phyloP scores from a whole-genome alignment of 2,329 filamentous ascomycete species.

The Pseudocercospora crystallina region DNA sequence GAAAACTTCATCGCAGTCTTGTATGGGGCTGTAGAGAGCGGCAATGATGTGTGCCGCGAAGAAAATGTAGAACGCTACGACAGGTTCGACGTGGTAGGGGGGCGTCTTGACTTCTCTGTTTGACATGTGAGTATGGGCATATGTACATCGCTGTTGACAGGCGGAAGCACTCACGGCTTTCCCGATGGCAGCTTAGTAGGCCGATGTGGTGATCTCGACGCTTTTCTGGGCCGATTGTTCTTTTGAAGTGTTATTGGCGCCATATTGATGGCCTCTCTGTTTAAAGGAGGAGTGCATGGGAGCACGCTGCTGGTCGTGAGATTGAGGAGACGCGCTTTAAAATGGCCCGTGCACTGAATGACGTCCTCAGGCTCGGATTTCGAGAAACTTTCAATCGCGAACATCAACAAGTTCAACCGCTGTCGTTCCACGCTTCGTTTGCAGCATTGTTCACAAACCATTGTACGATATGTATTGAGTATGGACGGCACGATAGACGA shows the following conservation, averaged over 20 bases:
- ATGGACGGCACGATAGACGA: no score
- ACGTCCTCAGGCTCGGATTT: neutral
- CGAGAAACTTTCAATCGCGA: neutral
- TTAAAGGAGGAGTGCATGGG: neutral
- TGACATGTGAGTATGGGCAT: slow-evolving; percentile 2
- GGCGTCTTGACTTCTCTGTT: slow-evolving; percentile 5
- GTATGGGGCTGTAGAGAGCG: slow-evolving; percentile 82
- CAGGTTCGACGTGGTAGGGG: slow-evolving; percentile 52
- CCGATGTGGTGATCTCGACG: slow-evolving; percentile 21
- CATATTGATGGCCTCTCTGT: slow-evolving; percentile 9
- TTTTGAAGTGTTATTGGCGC: slow-evolving; percentile 4
- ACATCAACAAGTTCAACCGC: neutral
- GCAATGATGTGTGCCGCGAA: slow-evolving; percentile 71
- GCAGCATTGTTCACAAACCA: no score
- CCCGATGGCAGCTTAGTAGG: slow-evolving; percentile 23
- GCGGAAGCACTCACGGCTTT: slow-evolving; percentile 10
- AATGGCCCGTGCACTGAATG: neutral
- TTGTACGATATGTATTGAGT: no score
- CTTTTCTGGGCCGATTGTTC: slow-evolving; percentile 7
- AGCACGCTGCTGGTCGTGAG: neutral
- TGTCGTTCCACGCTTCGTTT: neutral
- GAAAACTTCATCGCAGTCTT: slow-evolving; percentile 98
- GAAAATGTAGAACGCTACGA: slow-evolving; percentile 78
- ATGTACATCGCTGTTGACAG: neutral
- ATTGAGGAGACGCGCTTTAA: no score